Evolutionary conservation across 495 filamentous ascomycete species (phyloP).

Genomic region (Podospora fimiseda): DNA sequence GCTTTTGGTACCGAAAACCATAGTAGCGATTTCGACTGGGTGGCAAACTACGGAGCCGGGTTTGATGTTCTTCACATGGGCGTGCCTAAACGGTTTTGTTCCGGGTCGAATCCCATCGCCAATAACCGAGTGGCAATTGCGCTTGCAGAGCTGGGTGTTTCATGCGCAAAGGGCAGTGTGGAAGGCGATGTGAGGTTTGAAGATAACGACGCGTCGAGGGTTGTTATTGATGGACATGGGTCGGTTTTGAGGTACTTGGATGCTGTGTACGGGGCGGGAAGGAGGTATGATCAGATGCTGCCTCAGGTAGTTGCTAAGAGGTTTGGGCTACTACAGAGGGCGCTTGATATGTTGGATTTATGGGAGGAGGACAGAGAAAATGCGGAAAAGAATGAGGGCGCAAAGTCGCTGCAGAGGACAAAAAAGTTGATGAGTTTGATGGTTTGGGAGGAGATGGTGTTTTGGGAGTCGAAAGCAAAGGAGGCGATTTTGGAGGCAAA

Average conservation of each 20-base stretch:
- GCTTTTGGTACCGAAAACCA: slow-evolving; percentile 88
- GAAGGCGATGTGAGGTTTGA: slow-evolving; percentile 42
- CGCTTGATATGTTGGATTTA: slow-evolving; percentile 29
- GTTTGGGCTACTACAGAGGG: slow-evolving; percentile 34
- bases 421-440: not conserved
- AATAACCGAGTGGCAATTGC: slow-evolving; percentile 53
- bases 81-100: slow-evolving; percentile 46
- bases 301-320: slow-evolving; percentile 30
- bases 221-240: slow-evolving; percentile 40
- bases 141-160: slow-evolving; percentile 54
- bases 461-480: slow-evolving; percentile 25
- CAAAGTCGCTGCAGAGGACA: not conserved
- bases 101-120: slow-evolving; percentile 45
- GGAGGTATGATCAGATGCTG: slow-evolving; percentile 23
- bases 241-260: slow-evolving; percentile 53
- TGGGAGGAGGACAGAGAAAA: slow-evolving; percentile 23
- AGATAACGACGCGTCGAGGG: slow-evolving; percentile 46
- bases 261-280: slow-evolving; percentile 34
- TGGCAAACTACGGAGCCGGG: slow-evolving; percentile 65
- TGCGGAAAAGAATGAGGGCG: slow-evolving; percentile 10
- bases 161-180: slow-evolving; percentile 45
- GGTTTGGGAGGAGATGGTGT: slow-evolving; percentile 12
- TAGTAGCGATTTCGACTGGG: slow-evolving; percentile 67
- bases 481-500: slow-evolving; percentile 11
- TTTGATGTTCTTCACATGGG: slow-evolving; percentile 80